Percentiles rank a stretch among this genome's conserved stretches.
Conservation (phyloP, 805 yeast genomes). For the Candida nemodendra region DNA sequence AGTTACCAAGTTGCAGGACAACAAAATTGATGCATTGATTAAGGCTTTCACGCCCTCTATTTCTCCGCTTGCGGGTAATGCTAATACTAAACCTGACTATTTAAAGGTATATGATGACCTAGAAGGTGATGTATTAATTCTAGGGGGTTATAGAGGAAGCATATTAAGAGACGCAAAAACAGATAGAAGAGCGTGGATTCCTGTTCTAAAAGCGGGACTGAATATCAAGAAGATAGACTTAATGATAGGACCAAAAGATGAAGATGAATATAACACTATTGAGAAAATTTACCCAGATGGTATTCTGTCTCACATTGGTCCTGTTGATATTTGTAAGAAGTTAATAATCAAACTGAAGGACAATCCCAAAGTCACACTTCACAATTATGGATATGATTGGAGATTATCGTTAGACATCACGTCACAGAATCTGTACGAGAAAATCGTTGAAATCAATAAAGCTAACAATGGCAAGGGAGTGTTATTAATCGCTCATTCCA, state of each 20-base stretch:
- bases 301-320: constrained; percentile 79
- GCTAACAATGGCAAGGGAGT: constrained; percentile 54
- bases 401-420: constrained; percentile 64
- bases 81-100: constrained; percentile 32
- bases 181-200: constrained; percentile 76
- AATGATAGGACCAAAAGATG: constrained; percentile 66
- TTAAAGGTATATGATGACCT: constrained; percentile 55
- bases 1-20: constrained; percentile 60
- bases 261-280: constrained; percentile 61
- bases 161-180: constrained; percentile 66
- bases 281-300: constrained; percentile 67
- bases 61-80: constrained; percentile 18
- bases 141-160: constrained; percentile 91
- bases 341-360: constrained; percentile 52
- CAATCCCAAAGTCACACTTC: constrained; percentile 60
- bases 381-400: constrained; percentile 94
- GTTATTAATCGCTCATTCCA: constrained; percentile 81
- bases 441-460: constrained; percentile 44
- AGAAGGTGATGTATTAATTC: constrained; percentile 73
- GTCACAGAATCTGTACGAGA: constrained; percentile 50
- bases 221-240: constrained; percentile 69
- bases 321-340: constrained; percentile 72
- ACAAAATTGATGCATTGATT: constrained; percentile 67
- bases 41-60: constrained; percentile 46
- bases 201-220: constrained; percentile 75